Evolutionary conservation across 1,284 basidiomycete genomes (phyloP).

Genomic region (Ceratobasidium sp.): DNA sequence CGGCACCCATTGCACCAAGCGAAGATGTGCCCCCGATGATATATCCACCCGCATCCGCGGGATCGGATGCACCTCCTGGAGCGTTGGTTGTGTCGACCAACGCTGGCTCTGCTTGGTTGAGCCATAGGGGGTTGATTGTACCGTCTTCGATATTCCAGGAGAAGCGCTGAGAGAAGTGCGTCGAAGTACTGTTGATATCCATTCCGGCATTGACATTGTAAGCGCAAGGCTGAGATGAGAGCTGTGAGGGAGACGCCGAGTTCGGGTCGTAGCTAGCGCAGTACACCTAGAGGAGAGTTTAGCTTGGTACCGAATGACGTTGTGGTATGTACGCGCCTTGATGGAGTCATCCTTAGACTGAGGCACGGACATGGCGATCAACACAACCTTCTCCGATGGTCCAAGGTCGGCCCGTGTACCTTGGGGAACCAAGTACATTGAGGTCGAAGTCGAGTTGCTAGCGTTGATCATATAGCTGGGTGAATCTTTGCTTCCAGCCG

Average conservation of each 20-base stretch:
- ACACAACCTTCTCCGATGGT: constrained; percentile 23
- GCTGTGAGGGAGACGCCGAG: constrained; percentile 6
- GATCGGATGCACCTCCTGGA: background rate
- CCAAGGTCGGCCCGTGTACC: constrained; percentile 10
- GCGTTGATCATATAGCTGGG: constrained; percentile 30
- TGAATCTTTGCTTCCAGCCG: constrained; percentile 2
- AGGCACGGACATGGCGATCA: constrained; percentile 19
- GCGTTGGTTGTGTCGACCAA: background rate
- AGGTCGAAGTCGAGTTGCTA: constrained; percentile 31
- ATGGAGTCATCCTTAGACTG: constrained; percentile 10
- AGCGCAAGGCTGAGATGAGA: constrained; percentile 22
- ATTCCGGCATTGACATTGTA: constrained; percentile 23
- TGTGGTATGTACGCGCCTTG: background rate
- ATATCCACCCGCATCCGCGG: constrained; percentile 4
- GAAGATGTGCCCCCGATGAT: constrained; percentile 9
- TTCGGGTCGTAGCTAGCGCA: constrained; percentile 30
- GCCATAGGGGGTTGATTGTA: constrained; percentile 23
- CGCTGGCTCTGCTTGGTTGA: background rate
- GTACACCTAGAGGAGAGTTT: background rate
- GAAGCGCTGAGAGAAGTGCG: constrained; percentile 25
- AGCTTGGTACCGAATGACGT: background rate
- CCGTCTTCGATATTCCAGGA: constrained; percentile 28
- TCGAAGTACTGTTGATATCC: constrained; percentile 29
- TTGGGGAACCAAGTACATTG: constrained; percentile 32
- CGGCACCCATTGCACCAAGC: background rate